Evolutionary conservation across 768 basidiomycete species (phyloP).

Genomic region (Serendipita indica): DNA sequence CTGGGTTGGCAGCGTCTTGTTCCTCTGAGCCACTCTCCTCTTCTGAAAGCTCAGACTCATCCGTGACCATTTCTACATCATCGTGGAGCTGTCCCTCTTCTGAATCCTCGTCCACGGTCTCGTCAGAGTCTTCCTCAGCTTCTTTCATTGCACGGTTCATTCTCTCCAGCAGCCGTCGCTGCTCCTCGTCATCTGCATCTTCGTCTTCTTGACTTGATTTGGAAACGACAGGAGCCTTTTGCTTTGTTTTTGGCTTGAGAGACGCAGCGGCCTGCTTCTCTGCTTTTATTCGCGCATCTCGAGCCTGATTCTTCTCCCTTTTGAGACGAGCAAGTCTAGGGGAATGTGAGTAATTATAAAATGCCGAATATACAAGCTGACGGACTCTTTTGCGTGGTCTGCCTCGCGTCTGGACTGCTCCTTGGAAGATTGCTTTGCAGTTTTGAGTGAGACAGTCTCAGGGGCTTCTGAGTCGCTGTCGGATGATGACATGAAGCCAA

Average conservation of each 20-base stretch:
- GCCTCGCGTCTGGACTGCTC: neutral
- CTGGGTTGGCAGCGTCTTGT: neutral
- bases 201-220: neutral
- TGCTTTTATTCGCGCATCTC: neutral
- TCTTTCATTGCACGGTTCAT: neutral
- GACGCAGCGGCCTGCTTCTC: neutral
- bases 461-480: neutral
- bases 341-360: neutral
- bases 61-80: neutral
- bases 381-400: neutral
- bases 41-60: neutral
- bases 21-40: neutral
- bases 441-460: neutral
- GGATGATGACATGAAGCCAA: constrained; percentile 2
- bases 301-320: constrained; percentile 2
- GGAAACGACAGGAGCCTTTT: neutral
- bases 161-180: neutral
- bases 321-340: neutral
- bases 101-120: neutral
- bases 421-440: neutral
- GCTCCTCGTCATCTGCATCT: neutral
- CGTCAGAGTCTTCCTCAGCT: neutral
- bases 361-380: neutral
- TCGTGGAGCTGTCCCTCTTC: neutral
- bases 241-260: neutral